Percentiles rank a stretch among this genome's conserved stretches.
Evolutionary conservation across 768 basidiomycete genomes (phyloP).

Genomic region (Termitomyces heimii): DNA sequence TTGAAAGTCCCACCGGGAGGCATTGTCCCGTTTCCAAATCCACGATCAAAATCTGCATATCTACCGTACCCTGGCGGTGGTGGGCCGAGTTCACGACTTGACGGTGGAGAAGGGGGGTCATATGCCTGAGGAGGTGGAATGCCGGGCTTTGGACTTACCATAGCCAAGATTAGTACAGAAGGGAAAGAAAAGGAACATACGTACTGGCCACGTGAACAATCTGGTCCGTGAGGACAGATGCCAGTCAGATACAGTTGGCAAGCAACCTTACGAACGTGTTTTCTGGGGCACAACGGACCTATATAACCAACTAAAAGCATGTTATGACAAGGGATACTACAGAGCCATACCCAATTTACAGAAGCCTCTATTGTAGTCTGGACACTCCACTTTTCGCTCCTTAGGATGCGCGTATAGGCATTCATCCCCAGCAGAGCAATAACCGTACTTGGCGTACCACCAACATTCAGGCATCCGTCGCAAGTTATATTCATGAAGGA

Average conservation of each 20-base stretch:
- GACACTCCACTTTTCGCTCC: slow-evolving; percentile 87
- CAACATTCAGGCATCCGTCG: slow-evolving; percentile 98
- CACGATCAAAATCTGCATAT: slow-evolving; percentile 71
- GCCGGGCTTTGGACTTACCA: slow-evolving; percentile 59
- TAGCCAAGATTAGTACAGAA: slow-evolving; percentile 6
- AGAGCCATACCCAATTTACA: slow-evolving; percentile 81
- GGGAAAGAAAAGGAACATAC: slow-evolving; percentile 26
- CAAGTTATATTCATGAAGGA: slow-evolving; percentile 97
- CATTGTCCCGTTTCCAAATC: slow-evolving; percentile 28
- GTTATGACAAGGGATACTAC: background rate
- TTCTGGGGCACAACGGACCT: slow-evolving; percentile 87
- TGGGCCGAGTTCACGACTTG: slow-evolving; percentile 77
- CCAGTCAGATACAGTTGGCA: slow-evolving; percentile 91
- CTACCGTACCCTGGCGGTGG: slow-evolving; percentile 91
- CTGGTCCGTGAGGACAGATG: slow-evolving; percentile 86
- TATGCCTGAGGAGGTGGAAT: slow-evolving; percentile 21
- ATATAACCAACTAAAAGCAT: slow-evolving; percentile 3
- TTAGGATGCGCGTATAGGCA: slow-evolving; percentile 96
- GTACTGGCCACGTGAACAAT: slow-evolving; percentile 86
- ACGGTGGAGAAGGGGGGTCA: slow-evolving; percentile 68
- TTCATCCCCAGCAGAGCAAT: slow-evolving; percentile 95
- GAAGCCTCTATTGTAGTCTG: slow-evolving; percentile 93
- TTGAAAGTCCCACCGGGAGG: slow-evolving; percentile 20
- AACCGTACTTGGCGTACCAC: slow-evolving; percentile 98
- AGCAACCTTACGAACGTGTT: slow-evolving; percentile 87